Percentiles rank a stretch among this genome's conserved stretches.
Evolutionary conservation across 257 asterid species (phyloP).

Genomic region (Primulina tabacum): DNA sequence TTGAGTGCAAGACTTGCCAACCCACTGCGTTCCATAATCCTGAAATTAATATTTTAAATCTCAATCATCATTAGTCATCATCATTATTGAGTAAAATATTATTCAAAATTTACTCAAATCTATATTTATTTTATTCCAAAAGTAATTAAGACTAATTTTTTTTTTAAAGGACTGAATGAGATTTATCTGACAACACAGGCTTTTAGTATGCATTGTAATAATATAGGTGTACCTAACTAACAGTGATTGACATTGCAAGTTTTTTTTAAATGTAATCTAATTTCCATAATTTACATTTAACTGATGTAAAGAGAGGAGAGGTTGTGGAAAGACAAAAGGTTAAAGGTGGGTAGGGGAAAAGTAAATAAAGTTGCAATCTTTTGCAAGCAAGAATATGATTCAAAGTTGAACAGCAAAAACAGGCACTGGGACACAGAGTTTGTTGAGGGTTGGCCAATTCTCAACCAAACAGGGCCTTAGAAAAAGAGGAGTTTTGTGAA

Average conservation of each 20-base stretch:
- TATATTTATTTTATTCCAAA: too few species aligned
- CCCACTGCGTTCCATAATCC: slow-evolving; percentile 1
- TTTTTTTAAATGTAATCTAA: not conserved
- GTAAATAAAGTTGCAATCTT: slow-evolving; percentile 40
- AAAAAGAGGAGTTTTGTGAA: not conserved
- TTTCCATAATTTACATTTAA: not conserved
- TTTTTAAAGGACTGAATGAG: not conserved
- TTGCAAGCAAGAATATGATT: slow-evolving; percentile 43
- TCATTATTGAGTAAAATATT: slow-evolving; percentile 28
- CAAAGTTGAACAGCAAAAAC: slow-evolving; percentile 28
- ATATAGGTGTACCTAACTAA: too few species aligned
- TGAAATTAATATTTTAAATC: not conserved
- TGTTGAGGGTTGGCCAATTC: slow-evolving; percentile 24
- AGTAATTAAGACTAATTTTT: too few species aligned
- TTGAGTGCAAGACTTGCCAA: slow-evolving; percentile 50
- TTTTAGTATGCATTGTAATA: not conserved
- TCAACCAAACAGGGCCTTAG: slow-evolving; percentile 13
- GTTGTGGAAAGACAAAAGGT: slow-evolving; percentile 33
- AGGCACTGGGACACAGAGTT: slow-evolving; percentile 28
- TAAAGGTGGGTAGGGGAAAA: slow-evolving; percentile 24
- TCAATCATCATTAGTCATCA: slow-evolving; percentile 35
- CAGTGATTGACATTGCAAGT: too few species aligned
- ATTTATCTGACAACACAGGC: not conserved
- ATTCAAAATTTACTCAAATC: not conserved
- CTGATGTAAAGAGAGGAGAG: slow-evolving; percentile 20